phyloP scores from a whole-genome alignment of 768 basidiomycete genomes.

The Hysterangium stoloniferum region DNA sequence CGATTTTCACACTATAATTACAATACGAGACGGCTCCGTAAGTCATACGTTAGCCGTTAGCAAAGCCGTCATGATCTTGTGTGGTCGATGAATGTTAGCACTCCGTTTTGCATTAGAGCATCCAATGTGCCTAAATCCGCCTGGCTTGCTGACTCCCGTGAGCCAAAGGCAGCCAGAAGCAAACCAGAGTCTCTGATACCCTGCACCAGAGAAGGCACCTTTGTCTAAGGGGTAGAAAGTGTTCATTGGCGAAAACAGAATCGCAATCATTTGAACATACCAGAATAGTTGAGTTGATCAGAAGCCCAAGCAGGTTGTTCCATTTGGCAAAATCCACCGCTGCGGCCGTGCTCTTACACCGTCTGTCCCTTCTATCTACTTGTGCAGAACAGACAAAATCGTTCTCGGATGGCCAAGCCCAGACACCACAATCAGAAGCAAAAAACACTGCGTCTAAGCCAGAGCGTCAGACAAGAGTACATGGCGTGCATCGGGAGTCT shows the following conservation, averaged over 20 bases:
- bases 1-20: no score
- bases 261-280: conserved; percentile 38
- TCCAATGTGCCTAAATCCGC: conserved; percentile 52
- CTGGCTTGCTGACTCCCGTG: conserved; percentile 25
- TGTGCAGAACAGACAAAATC: conserved; percentile 16
- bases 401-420: conserved; percentile 17
- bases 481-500: conserved; percentile 21
- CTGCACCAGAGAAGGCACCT: conserved; percentile 84
- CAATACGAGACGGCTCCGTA: no score
- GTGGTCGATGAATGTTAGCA: conserved; percentile 61
- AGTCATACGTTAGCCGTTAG: no score
- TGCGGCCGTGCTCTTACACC: conserved; percentile 66
- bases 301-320: conserved; percentile 89
- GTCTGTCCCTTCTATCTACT: conserved; percentile 27
- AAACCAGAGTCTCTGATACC: conserved; percentile 86
- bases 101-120: conserved; percentile 56
- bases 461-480: conserved; percentile 14
- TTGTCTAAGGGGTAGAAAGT: conserved; percentile 43
- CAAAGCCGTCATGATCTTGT: no score
- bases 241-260: conserved; percentile 6
- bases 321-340: conserved; percentile 90
- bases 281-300: conserved; percentile 80
- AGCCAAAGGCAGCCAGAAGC: conserved; percentile 78
- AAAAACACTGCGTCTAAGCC: conserved; percentile 88
- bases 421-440: conserved; percentile 77